These are phyloP conservation scores for Fusarium goolgardi DNA, from an alignment of 2,329 filamentous ascomycete species.

Conservation along the genomic window DNA sequence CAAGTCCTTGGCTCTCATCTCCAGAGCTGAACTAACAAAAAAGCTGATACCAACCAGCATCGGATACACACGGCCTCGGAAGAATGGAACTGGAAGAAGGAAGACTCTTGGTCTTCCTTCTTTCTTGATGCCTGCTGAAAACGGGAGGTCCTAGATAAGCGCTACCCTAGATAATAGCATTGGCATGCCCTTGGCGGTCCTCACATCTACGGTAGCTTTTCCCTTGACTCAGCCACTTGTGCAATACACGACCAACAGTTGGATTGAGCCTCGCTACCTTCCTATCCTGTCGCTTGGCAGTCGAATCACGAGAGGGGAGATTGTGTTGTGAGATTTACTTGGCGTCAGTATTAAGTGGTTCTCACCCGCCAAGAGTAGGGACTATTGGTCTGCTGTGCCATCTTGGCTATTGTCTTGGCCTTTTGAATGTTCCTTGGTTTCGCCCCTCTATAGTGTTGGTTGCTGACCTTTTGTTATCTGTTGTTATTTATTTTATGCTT, in stretches of 20 bases:
- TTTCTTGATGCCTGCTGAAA: neutral
- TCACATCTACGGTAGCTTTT: neutral
- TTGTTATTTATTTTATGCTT: neutral
- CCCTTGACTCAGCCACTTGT: neutral
- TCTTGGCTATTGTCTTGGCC: constrained; percentile 25
- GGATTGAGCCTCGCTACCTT: constrained; percentile 10
- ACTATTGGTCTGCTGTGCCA: constrained; percentile 11
- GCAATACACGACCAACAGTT: neutral
- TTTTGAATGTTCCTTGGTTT: neutral
- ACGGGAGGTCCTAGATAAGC: constrained; percentile 3
- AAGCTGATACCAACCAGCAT: neutral
- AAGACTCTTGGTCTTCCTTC: too few species aligned
- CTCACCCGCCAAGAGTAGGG: constrained; percentile 17
- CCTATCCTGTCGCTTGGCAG: constrained; percentile 36
- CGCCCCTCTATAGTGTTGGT: neutral
- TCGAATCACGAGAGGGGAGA: constrained; percentile 26
- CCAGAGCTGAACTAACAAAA: neutral
- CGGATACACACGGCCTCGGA: neutral
- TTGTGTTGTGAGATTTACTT: constrained; percentile 6
- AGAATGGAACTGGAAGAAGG: neutral
- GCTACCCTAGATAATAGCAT: constrained; percentile 4
- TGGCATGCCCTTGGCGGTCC: neutral
- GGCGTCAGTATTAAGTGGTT: constrained; percentile 35
- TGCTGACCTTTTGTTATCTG: neutral
- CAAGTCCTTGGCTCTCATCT: neutral